Conservation (phyloP, 2,329 filamentous ascomycete species). For the Cladosporium sp. region DNA sequence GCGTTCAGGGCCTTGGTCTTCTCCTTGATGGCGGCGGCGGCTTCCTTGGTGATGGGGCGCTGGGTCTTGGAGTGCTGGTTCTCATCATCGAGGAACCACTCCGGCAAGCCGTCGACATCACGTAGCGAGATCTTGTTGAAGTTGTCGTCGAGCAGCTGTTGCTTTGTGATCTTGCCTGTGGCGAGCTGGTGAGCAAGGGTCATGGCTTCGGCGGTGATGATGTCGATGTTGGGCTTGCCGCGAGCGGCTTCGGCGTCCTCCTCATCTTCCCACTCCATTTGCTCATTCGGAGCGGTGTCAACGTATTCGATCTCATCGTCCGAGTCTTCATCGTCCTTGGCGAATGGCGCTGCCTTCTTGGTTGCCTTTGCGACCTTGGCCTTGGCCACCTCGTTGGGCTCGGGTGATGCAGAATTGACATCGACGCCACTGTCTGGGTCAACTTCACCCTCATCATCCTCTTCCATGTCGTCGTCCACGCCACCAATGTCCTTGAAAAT, state of each 20-base stretch:
- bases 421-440: slow-evolving; percentile 45
- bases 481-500: slow-evolving; percentile 84
- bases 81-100: slow-evolving; percentile 98
- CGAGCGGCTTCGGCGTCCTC: slow-evolving; percentile 39
- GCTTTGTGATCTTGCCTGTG: slow-evolving; percentile 75
- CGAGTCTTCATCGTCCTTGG: slow-evolving; percentile 31
- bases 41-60: slow-evolving; percentile 88
- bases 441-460: slow-evolving; percentile 42
- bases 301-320: slow-evolving; percentile 34
- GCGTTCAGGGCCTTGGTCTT: slow-evolving; percentile 92
- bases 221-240: slow-evolving; percentile 81
- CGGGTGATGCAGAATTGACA: slow-evolving; percentile 34
- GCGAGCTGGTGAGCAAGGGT: slow-evolving; percentile 91
- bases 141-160: slow-evolving; percentile 83
- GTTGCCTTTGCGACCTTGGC: slow-evolving; percentile 13
- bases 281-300: slow-evolving; percentile 39
- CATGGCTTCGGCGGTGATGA: slow-evolving; percentile 99
- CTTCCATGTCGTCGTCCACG: slow-evolving; percentile 58
- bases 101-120: slow-evolving; percentile 86
- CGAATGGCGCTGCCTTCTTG: slow-evolving; percentile 28
- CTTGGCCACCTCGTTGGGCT: slow-evolving; percentile 27
- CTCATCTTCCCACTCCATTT: slow-evolving; percentile 36
- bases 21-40: slow-evolving; percentile 88
- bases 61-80: slow-evolving; percentile 77
- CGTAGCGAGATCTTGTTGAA: slow-evolving; percentile 94